Percentiles rank a stretch among this genome's conserved stretches.
These are phyloP conservation scores for Pythium apleroticum DNA, from an alignment of 352 stramenopile genomes.

Conservation along the genomic window DNA sequence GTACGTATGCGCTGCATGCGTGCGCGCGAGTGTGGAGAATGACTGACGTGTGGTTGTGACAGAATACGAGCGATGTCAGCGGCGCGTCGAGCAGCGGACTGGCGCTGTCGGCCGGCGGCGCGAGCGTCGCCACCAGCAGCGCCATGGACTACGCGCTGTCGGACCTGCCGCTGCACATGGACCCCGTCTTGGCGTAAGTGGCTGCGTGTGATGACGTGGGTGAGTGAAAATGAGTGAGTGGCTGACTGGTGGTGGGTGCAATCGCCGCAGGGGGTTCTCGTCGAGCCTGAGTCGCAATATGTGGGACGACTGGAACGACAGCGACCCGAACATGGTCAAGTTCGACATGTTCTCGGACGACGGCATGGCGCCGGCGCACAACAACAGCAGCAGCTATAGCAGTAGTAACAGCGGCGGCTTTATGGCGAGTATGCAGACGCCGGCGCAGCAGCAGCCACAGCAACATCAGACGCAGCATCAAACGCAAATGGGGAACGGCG, in stretches of 20 bases:
- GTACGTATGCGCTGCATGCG: not conserved
- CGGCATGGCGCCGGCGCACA: constrained; percentile 1
- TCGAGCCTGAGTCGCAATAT: constrained; percentile 84
- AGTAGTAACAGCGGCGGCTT: not conserved
- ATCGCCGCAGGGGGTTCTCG: constrained; percentile 56
- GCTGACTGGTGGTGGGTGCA: not conserved
- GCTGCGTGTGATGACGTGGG: too few species aligned
- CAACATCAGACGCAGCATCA: constrained; percentile 24
- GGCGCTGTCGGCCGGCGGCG: not conserved
- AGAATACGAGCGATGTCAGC: constrained; percentile 15
- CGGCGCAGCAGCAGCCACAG: constrained; percentile 3
- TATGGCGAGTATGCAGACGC: not conserved
- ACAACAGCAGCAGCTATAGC: constrained; percentile 7
- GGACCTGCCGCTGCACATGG: constrained; percentile 57
- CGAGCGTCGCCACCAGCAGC: not conserved
- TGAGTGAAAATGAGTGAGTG: constrained; percentile 3
- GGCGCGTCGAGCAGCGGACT: constrained; percentile 1
- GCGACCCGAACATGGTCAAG: constrained; percentile 62
- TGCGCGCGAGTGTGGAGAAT: not conserved
- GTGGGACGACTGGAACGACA: constrained; percentile 89
- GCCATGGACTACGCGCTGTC: constrained; percentile 38
- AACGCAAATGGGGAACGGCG: not conserved
- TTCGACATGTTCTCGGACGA: constrained; percentile 63
- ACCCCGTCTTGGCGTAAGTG: constrained; percentile 71
- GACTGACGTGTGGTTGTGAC: not conserved